Evolutionary conservation across 202 grass and related monocot genomes (phyloP).

Genomic region (Zoysia matrella): DNA sequence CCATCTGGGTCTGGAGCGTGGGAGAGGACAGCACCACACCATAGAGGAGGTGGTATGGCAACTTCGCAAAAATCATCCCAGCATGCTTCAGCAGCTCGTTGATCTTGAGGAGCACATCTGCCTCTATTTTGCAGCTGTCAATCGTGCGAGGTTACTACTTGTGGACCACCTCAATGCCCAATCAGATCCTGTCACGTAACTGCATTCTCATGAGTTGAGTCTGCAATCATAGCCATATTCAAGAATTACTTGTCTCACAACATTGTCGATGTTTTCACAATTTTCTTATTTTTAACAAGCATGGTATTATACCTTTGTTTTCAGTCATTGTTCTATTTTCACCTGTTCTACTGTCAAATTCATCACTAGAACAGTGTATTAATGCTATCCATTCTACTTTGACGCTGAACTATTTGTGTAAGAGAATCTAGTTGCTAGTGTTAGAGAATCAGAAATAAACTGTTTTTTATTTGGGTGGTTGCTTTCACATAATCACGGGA

Average conservation of each 20-base stretch:
- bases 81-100: slow-evolving; percentile 69
- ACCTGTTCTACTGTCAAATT: slow-evolving; percentile 6
- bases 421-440: not conserved
- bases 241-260: slow-evolving; percentile 22
- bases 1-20: slow-evolving; percentile 65
- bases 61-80: slow-evolving; percentile 73
- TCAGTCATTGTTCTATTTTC: not conserved
- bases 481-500: slow-evolving; percentile 4
- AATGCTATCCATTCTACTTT: not conserved
- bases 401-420: slow-evolving; percentile 12
- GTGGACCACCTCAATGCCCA: slow-evolving; percentile 63
- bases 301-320: not conserved
- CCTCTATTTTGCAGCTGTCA: slow-evolving; percentile 78
- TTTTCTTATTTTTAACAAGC: slow-evolving; percentile 20
- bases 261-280: slow-evolving; percentile 2
- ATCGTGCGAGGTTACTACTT: slow-evolving; percentile 81
- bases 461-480: slow-evolving; percentile 1
- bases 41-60: slow-evolving; percentile 84
- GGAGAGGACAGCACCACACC: slow-evolving; percentile 71
- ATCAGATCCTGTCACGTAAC: slow-evolving; percentile 36
- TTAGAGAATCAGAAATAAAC: slow-evolving; percentile 7
- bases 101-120: slow-evolving; percentile 92
- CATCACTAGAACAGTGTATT: slow-evolving; percentile 5
- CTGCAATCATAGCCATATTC: slow-evolving; percentile 8
- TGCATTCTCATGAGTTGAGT: slow-evolving; percentile 25